These are phyloP conservation scores for Linum lewisii DNA, from an alignment of 345 rosid genomes.

Conservation along the genomic window DNA sequence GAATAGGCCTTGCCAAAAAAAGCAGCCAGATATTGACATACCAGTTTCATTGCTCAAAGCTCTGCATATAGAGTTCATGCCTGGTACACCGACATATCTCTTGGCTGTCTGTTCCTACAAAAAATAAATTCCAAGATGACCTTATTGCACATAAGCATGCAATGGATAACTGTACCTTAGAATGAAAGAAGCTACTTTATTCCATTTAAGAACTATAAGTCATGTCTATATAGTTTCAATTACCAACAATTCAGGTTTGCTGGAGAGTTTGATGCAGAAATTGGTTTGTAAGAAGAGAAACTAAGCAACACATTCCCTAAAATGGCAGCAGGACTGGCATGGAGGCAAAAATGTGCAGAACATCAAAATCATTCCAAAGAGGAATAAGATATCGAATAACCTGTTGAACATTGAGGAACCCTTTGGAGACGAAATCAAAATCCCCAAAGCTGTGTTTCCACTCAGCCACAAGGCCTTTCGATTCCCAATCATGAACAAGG, in stretches of 20 bases:
- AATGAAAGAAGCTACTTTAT: no score
- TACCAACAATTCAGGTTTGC: no score
- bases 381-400: conserved; percentile 16
- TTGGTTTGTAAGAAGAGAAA: no score
- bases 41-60: conserved; percentile 59
- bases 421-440: conserved; percentile 44
- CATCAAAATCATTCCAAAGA: neutral
- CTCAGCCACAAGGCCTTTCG: conserved; percentile 52
- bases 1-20: neutral
- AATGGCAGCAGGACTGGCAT: no score
- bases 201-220: no score
- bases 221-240: no score
- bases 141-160: no score
- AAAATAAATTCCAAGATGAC: conserved; percentile 7
- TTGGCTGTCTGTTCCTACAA: conserved; percentile 46
- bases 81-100: conserved; percentile 71
- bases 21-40: conserved; percentile 11
- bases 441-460: conserved; percentile 58
- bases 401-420: conserved; percentile 43
- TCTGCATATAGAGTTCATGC: conserved; percentile 70
- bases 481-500: conserved; percentile 66
- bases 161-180: neutral
- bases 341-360: no score
- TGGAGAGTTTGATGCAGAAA: no score
- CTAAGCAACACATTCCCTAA: no score